Base-by-base conservation (phyloP, 805 yeast species). In the Sugiyamaella mastotermitis region DNA sequence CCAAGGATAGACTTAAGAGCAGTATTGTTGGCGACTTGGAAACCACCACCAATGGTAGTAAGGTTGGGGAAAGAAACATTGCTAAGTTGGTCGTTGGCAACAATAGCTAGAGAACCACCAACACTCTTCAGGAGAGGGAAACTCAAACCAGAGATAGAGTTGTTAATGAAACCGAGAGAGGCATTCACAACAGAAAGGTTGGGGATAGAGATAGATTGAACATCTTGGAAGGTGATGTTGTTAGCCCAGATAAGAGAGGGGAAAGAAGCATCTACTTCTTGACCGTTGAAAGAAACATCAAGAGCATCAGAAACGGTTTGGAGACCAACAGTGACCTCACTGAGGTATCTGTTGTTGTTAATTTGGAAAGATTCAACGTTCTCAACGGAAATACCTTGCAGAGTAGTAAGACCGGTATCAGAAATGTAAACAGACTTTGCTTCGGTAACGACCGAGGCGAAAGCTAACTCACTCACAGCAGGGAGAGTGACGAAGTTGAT, bases 21-120 rank as follows among this genome's bases (percentile, higher is more conserved):
- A 49, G 84, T 68, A 82, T 92, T 92, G 78, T 87, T 85, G 48
- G 83, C 77, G 59, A 92, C 69, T 55, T 75, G 80, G 64, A 92
- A 83, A 65, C 96, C 98, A 76, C 98, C 97, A 62, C 90, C 94
- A 56, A 92, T 69, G 35, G 73, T 49, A 46, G 78, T 70, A 65
- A 92, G 76, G 60, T 72, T 62, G 37, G 83, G 69, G 72, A 86
- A 81, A 50, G 80, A 77, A 43, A 83, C 51, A 52, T 68, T 72
- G 54, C 75, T 73, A 63, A 92, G 76, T 39, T 82, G 74, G 46
- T 74, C 72, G 75, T 92, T 92, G 51, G 80, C 69, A 61, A 68
- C 68, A 56, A 92, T 66, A 49, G 88, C 66, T 55, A 92, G 74
- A 50, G 95, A 78, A 56, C 82, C 85, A 62, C 96, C 96, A 56